These are phyloP conservation scores for Cylindrotheca fusiformis DNA, from an alignment of 108 stramenopile genomes.

Conservation along the genomic window DNA sequence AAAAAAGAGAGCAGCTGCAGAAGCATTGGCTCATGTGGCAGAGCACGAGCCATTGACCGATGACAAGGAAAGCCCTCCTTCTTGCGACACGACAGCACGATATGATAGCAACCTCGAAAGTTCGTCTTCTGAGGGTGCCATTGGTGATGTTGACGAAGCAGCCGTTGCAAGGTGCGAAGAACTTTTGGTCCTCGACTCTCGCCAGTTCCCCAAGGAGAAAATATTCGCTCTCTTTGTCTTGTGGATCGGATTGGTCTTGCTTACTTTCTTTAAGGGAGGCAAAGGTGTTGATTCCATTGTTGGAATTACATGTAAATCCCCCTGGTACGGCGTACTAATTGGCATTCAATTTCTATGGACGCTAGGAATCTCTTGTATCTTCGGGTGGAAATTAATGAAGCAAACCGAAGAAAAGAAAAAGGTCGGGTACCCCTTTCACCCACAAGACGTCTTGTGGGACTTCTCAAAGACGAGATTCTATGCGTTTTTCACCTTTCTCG, in stretches of 20 bases:
- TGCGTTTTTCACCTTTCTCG: conserved; percentile 54
- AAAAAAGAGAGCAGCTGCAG: conserved; percentile 1
- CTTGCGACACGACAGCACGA: not conserved
- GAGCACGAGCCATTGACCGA: not conserved
- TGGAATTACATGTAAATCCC: conserved; percentile 60
- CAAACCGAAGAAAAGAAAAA: conserved; percentile 31
- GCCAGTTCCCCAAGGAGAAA: conserved; percentile 63
- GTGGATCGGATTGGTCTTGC: conserved; percentile 54
- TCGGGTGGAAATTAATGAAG: conserved; percentile 44
- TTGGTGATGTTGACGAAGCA: conserved; percentile 13
- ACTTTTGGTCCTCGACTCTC: conserved; percentile 46
- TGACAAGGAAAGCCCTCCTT: conserved; percentile 2
- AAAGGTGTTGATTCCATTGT: conserved; percentile 62
- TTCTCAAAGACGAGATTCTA: conserved; percentile 39
- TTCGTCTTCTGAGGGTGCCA: not conserved
- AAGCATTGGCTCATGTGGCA: conserved; percentile 1
- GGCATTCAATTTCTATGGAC: conserved; percentile 63
- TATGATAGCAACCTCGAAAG: not conserved
- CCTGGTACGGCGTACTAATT: conserved; percentile 51
- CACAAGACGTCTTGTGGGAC: conserved; percentile 61
- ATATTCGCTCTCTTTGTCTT: conserved; percentile 39
- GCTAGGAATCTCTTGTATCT: conserved; percentile 47
- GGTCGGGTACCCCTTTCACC: conserved; percentile 53
- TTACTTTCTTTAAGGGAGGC: conserved; percentile 66
- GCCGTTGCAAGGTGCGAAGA: conserved; percentile 16